phyloP scores from a whole-genome alignment of 2,329 filamentous ascomycete genomes.

The Arthroderma uncinatum region DNA sequence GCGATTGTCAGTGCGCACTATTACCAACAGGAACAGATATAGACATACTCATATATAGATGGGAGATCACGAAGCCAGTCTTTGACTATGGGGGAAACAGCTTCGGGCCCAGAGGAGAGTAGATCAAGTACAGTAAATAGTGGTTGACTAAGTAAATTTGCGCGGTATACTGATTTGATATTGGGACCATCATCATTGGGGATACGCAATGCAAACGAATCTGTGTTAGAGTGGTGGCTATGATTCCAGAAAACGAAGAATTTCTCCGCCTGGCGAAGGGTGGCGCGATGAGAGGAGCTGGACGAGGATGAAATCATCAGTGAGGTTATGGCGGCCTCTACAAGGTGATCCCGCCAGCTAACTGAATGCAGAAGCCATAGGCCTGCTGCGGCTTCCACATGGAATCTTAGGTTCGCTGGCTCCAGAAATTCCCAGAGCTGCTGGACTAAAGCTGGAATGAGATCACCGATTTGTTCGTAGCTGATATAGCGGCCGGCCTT shows the following conservation, averaged over 20 bases:
- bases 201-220: slow-evolving; percentile 20
- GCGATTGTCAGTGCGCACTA: slow-evolving; percentile 7
- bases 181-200: slow-evolving; percentile 17
- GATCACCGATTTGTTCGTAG: slow-evolving; percentile 42
- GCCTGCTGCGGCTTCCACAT: slow-evolving; percentile 79
- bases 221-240: slow-evolving; percentile 31
- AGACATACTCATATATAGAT: slow-evolving; percentile 41
- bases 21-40: slow-evolving; percentile 11
- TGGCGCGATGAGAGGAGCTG: slow-evolving; percentile 21
- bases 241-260: slow-evolving; percentile 36
- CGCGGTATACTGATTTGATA: slow-evolving; percentile 25
- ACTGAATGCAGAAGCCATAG: slow-evolving; percentile 79
- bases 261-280: slow-evolving; percentile 28
- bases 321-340: slow-evolving; percentile 66
- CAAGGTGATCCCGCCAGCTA: slow-evolving; percentile 54
- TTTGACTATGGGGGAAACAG: slow-evolving; percentile 64
- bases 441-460: slow-evolving; percentile 58
- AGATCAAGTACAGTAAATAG: slow-evolving; percentile 72
- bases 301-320: slow-evolving; percentile 49
- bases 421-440: slow-evolving; percentile 73
- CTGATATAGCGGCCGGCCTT: slow-evolving; percentile 27
- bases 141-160: slow-evolving; percentile 64
- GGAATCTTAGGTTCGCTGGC: slow-evolving; percentile 76
- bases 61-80: slow-evolving; percentile 61
- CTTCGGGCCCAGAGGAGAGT: slow-evolving; percentile 59